A percentile compares a stretch with the other conserved stretches of the same genome.
These are phyloP conservation scores for Pyrenophora tritici-repentis DNA, from an alignment of 2,329 filamentous ascomycete genomes.

Conservation along the genomic window DNA sequence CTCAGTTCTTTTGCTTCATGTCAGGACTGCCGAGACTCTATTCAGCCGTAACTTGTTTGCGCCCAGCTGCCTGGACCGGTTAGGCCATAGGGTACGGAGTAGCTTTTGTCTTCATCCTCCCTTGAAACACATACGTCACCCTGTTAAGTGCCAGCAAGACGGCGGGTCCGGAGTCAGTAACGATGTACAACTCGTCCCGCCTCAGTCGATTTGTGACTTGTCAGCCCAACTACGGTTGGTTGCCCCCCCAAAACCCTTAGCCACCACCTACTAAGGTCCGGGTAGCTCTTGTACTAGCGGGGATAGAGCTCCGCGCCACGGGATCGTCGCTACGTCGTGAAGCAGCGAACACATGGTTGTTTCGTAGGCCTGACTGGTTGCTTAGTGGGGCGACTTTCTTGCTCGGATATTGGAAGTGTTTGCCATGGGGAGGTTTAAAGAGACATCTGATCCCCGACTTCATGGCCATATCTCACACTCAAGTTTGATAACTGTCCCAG, in stretches of 20 bases:
- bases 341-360: slow-evolving; percentile 17
- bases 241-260: slow-evolving; percentile 20
- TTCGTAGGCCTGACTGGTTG: slow-evolving; percentile 1
- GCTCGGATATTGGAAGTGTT: background rate
- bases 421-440: slow-evolving; percentile 4
- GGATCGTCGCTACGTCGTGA: slow-evolving; percentile 16
- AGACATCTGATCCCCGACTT: slow-evolving; percentile 8
- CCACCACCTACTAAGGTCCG: slow-evolving; percentile 20
- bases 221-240: slow-evolving; percentile 16
- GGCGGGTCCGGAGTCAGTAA: slow-evolving; percentile 20
- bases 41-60: slow-evolving; percentile 4
- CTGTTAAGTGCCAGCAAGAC: slow-evolving; percentile 11
- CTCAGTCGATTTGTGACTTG: slow-evolving; percentile 3
- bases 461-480: slow-evolving; percentile 5
- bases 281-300: slow-evolving; percentile 4
- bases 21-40: slow-evolving; percentile 2
- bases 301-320: slow-evolving; percentile 9
- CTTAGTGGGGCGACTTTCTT: slow-evolving; percentile 7
- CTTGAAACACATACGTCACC: slow-evolving; percentile 30
- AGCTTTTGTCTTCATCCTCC: slow-evolving; percentile 5
- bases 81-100: slow-evolving; percentile 6
- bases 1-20: slow-evolving; percentile 6
- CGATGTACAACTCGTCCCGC: slow-evolving; percentile 18
- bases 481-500: slow-evolving; percentile 3
- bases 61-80: slow-evolving; percentile 3